These are phyloP conservation scores for Diospyros lotus DNA, from an alignment of 148 eudicot genomes.

Conservation along the genomic window DNA sequence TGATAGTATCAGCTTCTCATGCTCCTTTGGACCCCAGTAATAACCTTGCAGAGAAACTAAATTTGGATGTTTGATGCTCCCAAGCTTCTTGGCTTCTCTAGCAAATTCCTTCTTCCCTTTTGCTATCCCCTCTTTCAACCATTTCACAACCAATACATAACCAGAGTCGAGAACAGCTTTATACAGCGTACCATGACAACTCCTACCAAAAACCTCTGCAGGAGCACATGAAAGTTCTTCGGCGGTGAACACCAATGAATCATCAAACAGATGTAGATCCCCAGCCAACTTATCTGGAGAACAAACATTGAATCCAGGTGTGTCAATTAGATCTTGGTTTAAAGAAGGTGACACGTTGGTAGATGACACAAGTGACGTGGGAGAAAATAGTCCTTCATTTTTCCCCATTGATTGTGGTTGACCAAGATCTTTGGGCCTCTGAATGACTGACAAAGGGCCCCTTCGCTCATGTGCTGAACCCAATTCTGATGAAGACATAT, in stretches of 20 bases:
- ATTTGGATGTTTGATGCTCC: slow-evolving; percentile 56
- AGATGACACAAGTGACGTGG: not conserved
- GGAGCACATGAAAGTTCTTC: slow-evolving; percentile 68
- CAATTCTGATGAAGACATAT: slow-evolving; percentile 15
- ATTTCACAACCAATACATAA: slow-evolving; percentile 48
- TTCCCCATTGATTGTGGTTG: slow-evolving; percentile 9
- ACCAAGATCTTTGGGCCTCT: slow-evolving; percentile 17
- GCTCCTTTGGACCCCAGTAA: slow-evolving; percentile 76
- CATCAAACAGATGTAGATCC: slow-evolving; percentile 56
- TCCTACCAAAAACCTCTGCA: slow-evolving; percentile 62
- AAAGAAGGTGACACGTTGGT: slow-evolving; percentile 33
- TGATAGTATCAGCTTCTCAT: slow-evolving; percentile 67
- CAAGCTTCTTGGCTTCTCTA: slow-evolving; percentile 70
- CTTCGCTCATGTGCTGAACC: slow-evolving; percentile 15
- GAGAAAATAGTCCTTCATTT: slow-evolving; percentile 19
- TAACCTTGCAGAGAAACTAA: slow-evolving; percentile 60
- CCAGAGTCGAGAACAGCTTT: slow-evolving; percentile 52
- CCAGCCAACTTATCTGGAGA: slow-evolving; percentile 68
- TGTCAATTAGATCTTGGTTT: slow-evolving; percentile 24
- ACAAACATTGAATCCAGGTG: slow-evolving; percentile 29
- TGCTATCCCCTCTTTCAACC: slow-evolving; percentile 64
- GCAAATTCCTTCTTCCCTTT: slow-evolving; percentile 69
- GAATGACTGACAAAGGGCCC: slow-evolving; percentile 21
- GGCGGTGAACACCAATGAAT: slow-evolving; percentile 43
- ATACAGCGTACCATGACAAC: slow-evolving; percentile 65